Percentiles rank a stretch among this genome's conserved stretches.
Conservation (phyloP, 345 rosid genomes). For the Eucalyptus guilfoylei region DNA sequence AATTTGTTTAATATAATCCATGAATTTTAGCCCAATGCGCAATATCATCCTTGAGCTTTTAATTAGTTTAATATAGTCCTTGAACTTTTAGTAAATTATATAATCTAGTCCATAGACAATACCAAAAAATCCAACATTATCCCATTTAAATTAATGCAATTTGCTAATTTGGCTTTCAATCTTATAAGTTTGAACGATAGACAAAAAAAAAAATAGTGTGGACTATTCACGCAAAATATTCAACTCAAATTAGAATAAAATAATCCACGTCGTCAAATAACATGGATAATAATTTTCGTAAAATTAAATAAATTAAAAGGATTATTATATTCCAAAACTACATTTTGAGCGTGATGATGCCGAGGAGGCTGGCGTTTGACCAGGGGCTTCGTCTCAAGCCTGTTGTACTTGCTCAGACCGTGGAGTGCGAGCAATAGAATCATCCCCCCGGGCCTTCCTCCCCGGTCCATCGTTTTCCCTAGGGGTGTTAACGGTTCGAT, state of each 20-base stretch:
- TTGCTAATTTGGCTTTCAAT: neutral
- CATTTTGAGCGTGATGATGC: neutral
- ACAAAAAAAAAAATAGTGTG: accelerated
- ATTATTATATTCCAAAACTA: neutral
- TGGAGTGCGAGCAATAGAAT: too few relatives aligned
- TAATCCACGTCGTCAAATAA: accelerated
- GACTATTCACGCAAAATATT: neutral
- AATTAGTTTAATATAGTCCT: accelerated
- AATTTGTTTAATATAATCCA: neutral
- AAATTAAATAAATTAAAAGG: neutral
- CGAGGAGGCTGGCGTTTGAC: neutral
- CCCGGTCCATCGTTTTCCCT: too few relatives aligned
- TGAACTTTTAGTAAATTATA: neutral
- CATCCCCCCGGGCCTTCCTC: too few relatives aligned
- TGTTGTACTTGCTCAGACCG: too few relatives aligned
- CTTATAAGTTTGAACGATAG: neutral
- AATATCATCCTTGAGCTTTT: accelerated
- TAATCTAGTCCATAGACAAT: neutral
- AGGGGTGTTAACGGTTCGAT: too few relatives aligned
- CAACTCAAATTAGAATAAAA: neutral
- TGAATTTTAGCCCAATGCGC: accelerated
- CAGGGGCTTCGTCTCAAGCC: too few relatives aligned
- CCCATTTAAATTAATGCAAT: neutral
- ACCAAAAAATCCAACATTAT: neutral
- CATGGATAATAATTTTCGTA: neutral